phyloP scores from a whole-genome alignment of 805 yeast genomes.

The Starmerella kuoi region DNA sequence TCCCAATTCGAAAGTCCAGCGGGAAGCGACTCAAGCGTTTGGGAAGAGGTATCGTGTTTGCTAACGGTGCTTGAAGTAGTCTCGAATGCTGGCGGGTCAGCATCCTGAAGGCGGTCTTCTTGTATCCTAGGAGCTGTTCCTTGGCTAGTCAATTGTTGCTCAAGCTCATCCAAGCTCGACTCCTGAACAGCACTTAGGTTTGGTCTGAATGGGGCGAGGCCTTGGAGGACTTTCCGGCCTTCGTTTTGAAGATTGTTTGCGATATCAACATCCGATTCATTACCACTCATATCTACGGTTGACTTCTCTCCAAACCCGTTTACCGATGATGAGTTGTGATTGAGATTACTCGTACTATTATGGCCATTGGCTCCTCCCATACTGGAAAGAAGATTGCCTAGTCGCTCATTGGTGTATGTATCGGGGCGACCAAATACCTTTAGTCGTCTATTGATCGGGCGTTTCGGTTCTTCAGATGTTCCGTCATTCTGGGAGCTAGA shows the following conservation, averaged over 20 bases:
- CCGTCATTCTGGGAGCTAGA: slow-evolving; percentile 2
- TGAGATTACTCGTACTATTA: too few species aligned
- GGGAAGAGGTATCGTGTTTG: slow-evolving; percentile 1
- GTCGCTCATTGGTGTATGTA: slow-evolving; percentile 23
- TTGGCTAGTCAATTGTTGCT: slow-evolving; percentile 19
- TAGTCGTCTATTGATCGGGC: slow-evolving; percentile 17
- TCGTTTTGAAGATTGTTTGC: slow-evolving; percentile 13
- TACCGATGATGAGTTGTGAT: not conserved
- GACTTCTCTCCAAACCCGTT: not conserved
- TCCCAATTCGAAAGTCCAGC: slow-evolving; percentile 14
- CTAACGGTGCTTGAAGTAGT: slow-evolving; percentile 9
- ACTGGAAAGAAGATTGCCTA: slow-evolving; percentile 19
- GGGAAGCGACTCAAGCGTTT: slow-evolving; percentile 17
- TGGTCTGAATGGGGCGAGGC: slow-evolving; percentile 13
- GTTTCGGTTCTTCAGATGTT: not conserved
- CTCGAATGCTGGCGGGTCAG: slow-evolving; percentile 2
- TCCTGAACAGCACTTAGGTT: slow-evolving; percentile 12
- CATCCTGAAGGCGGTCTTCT: not conserved
- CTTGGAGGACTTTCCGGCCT: slow-evolving; percentile 17
- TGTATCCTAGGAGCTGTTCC: not conserved
- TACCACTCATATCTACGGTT: not conserved
- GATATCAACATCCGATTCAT: slow-evolving; percentile 15
- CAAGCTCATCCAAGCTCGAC: slow-evolving; percentile 19
- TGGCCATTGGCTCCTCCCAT: slow-evolving; percentile 10
- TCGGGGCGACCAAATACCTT: slow-evolving; percentile 22